Evolutionary conservation across 495 filamentous ascomycete species (phyloP), one percentile per base, ranked within the genome.

Genomic region (Antarctomyces pellizariae): DNA sequence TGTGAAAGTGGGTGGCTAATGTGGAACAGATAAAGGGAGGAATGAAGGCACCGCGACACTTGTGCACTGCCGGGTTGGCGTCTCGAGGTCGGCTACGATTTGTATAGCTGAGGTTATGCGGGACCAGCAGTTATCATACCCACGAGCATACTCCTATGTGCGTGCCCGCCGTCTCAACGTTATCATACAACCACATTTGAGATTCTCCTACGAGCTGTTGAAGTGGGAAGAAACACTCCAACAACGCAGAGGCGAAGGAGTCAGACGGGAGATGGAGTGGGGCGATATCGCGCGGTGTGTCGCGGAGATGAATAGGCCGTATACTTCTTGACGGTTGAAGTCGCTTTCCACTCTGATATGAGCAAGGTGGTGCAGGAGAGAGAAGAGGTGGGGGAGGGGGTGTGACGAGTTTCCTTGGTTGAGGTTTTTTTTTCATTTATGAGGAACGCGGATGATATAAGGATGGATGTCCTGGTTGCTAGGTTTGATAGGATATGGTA

Each of bases 31-130:
- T 15, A 61, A 69, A 40, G 80, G 84, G 19, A 75, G 71, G 38
- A 43, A 42, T 21, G 71, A 76, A 22, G 64, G 67, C 12, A 72
- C 62, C 3, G 80, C 84, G n/a, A 92, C 86, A 1, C 57, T 97
- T 24, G 86, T 97, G 14, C 86, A 97, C 47, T 97, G 86, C 46
- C 71, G 89, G 7, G 86, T 97, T 22, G 86, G 86, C 25, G 86
- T 97, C 32, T 92, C 82, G 11, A 62, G 86, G 32, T 84, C 75
- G 25, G 86, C 86, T 12, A 97, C 86, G 5, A 92, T 97, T 43
- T 95, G 86, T 51, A 95, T 97, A 41, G 86, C 86, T 17, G 83
- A 93, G 49, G 84, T 95, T 12, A 97, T 97, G 86, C 63, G 71
- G 7, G 55, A 68, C 4, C 43, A 73, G 16, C 55, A 64, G 15